Percentiles rank a stretch among this genome's conserved stretches.
phyloP scores from a whole-genome alignment of 108 stramenopile species.

The Fistulifera solaris region DNA sequence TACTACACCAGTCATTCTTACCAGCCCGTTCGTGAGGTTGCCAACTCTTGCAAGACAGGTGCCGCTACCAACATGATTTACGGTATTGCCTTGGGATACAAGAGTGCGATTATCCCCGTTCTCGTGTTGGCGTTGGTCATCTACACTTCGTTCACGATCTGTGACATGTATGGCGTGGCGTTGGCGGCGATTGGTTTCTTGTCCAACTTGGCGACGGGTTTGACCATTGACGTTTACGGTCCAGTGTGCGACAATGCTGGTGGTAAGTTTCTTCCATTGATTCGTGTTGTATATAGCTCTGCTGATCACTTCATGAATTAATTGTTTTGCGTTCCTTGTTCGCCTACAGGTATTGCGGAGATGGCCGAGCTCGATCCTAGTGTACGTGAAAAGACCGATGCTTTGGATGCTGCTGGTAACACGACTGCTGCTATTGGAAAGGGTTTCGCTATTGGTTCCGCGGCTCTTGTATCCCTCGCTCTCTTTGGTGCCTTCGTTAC shows the following conservation, averaged over 20 bases:
- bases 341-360: slow-evolving; percentile 73
- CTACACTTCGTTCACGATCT: slow-evolving; percentile 83
- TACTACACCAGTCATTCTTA: slow-evolving; percentile 98
- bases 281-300: no score
- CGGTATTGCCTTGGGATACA: slow-evolving; percentile 96
- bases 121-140: slow-evolving; percentile 89
- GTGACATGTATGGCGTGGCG: slow-evolving; percentile 95
- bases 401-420: slow-evolving; percentile 95
- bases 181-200: slow-evolving; percentile 98
- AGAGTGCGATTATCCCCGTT: slow-evolving; percentile 96
- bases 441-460: slow-evolving; percentile 95
- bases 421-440: slow-evolving; percentile 96
- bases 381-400: slow-evolving; percentile 89
- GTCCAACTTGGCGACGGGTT: slow-evolving; percentile 94
- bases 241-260: slow-evolving; percentile 99
- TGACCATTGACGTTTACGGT: slow-evolving; percentile 99
- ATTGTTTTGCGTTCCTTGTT: neutral
- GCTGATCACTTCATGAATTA: no score
- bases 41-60: slow-evolving; percentile 92
- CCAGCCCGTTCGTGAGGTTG: slow-evolving; percentile 89
- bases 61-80: slow-evolving; percentile 99
- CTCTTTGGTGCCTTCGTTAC: slow-evolving; percentile 82
- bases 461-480: slow-evolving; percentile 87
- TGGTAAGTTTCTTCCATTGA: slow-evolving; percentile 43
- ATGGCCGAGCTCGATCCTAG: slow-evolving; percentile 80